Evolutionary conservation across 73 alveolate species (phyloP).

Genomic region (Blepharisma japonicum): DNA sequence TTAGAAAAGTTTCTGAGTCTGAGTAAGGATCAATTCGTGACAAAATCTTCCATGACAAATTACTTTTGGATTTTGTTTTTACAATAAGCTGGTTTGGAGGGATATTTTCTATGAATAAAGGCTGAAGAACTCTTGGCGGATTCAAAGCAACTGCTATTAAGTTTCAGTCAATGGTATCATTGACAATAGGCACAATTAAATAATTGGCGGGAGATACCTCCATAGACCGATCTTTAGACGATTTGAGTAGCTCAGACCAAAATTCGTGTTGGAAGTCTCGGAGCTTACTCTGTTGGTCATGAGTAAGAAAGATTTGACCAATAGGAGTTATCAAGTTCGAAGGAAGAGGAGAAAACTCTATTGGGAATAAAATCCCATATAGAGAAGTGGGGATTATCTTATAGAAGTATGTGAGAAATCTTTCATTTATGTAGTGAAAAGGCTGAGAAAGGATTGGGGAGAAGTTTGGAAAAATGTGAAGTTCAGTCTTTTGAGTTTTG

Average conservation of each 20-base stretch:
- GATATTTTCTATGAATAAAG: neutral
- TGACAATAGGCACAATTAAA: neutral
- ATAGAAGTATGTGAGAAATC: neutral
- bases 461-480: no score
- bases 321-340: neutral
- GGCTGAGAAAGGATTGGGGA: constrained; percentile 6
- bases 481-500: no score
- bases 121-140: neutral
- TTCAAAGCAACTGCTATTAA: neutral
- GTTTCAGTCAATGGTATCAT: neutral
- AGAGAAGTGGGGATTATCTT: neutral
- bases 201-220: neutral
- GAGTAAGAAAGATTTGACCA: neutral
- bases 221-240: neutral
- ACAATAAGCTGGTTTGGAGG: neutral
- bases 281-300: neutral
- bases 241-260: constrained; percentile 5
- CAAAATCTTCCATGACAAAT: neutral
- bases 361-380: constrained; percentile 7
- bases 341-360: constrained; percentile 17
- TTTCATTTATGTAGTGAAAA: neutral
- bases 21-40: neutral
- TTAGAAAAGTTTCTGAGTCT: neutral
- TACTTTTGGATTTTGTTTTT: constrained; percentile 17
- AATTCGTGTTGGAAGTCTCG: constrained; percentile 1